These are phyloP conservation scores for Setomelanomma holmii DNA, from an alignment of 2,329 filamentous ascomycete genomes.

Conservation along the genomic window DNA sequence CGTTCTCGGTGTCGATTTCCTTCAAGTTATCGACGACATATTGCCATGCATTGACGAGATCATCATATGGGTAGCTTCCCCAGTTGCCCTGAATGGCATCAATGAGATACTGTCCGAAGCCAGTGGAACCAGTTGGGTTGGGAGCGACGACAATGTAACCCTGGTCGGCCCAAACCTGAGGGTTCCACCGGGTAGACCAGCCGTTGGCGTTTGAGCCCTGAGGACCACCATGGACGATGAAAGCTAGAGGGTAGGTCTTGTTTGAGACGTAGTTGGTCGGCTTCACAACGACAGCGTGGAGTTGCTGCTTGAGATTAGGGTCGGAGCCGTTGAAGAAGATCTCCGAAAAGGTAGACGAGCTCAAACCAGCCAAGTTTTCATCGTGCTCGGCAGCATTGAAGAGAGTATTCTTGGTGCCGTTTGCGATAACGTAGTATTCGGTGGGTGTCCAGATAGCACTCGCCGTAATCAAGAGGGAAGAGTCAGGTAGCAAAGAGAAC, in stretches of 20 bases:
- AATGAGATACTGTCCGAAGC: slow-evolving; percentile 78
- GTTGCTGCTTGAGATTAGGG: slow-evolving; percentile 58
- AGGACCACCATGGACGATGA: slow-evolving; percentile 83
- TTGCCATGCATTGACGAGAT: slow-evolving; percentile 80
- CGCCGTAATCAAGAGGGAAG: slow-evolving; percentile 56
- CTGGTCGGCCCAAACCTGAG: slow-evolving; percentile 83
- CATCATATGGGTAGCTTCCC: slow-evolving; percentile 86
- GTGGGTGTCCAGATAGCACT: slow-evolving; percentile 41
- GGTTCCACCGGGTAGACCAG: slow-evolving; percentile 87
- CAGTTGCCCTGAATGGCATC: slow-evolving; percentile 81
- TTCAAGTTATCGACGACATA: slow-evolving; percentile 70
- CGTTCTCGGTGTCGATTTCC: slow-evolving; percentile 73
- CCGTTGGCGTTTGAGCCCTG: slow-evolving; percentile 76
- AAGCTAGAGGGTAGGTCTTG: slow-evolving; percentile 79
- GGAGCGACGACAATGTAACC: slow-evolving; percentile 83
- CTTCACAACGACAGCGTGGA: slow-evolving; percentile 72
- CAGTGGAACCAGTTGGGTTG: slow-evolving; percentile 85
- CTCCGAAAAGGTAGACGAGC: slow-evolving; percentile 68
- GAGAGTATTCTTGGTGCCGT: slow-evolving; percentile 51
- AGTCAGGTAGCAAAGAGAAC: slow-evolving; percentile 65
- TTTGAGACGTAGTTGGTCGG: slow-evolving; percentile 69
- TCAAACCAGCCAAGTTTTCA: slow-evolving; percentile 71
- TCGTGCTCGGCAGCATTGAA: slow-evolving; percentile 69
- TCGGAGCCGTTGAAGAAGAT: slow-evolving; percentile 74
- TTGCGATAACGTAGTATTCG: slow-evolving; percentile 38